A percentile compares a stretch with the other conserved stretches of the same genome.
These are phyloP conservation scores for Auricularia cornea DNA, from an alignment of 768 basidiomycete genomes.

Conservation along the genomic window DNA sequence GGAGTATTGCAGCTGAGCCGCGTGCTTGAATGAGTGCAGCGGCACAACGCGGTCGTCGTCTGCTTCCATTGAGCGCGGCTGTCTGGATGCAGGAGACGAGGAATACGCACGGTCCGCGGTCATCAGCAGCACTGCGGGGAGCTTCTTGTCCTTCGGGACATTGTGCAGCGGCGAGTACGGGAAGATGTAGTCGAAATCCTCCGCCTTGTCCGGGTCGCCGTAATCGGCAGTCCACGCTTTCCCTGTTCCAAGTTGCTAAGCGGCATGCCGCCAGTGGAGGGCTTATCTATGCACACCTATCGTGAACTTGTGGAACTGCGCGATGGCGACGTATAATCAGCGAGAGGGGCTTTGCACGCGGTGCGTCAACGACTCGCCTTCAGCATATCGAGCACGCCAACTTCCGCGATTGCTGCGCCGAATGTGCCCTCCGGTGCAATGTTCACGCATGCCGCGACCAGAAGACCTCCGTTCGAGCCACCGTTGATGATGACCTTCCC, in stretches of 20 bases:
- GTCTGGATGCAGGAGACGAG: background rate
- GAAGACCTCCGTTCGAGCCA: conserved; percentile 73
- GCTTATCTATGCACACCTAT: no score
- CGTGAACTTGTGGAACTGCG: conserved; percentile 67
- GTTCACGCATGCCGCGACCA: conserved; percentile 79
- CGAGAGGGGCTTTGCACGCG: no score
- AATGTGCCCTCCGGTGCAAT: conserved; percentile 68
- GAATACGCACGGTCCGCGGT: conserved; percentile 68
- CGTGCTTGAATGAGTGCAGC: conserved; percentile 76
- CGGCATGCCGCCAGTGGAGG: no score
- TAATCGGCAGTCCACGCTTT: conserved; percentile 75
- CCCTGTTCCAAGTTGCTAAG: conserved; percentile 30
- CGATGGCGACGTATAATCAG: no score
- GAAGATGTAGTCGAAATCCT: conserved; percentile 79
- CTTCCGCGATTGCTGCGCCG: conserved; percentile 73
- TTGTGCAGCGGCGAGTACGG: conserved; percentile 78
- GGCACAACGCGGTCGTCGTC: conserved; percentile 86
- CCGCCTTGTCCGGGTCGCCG: conserved; percentile 62
- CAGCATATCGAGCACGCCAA: conserved; percentile 72
- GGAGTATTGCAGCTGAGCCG: conserved; percentile 65
- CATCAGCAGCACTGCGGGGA: conserved; percentile 67
- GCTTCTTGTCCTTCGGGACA: conserved; percentile 46
- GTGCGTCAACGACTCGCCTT: no score
- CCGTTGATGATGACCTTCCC: conserved; percentile 74
- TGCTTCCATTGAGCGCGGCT: conserved; percentile 17